Percentiles rank a stretch among this genome's conserved stretches.
Conservation (phyloP, 176 grass and related monocot genomes). For the Aegilops tauschii region DNA sequence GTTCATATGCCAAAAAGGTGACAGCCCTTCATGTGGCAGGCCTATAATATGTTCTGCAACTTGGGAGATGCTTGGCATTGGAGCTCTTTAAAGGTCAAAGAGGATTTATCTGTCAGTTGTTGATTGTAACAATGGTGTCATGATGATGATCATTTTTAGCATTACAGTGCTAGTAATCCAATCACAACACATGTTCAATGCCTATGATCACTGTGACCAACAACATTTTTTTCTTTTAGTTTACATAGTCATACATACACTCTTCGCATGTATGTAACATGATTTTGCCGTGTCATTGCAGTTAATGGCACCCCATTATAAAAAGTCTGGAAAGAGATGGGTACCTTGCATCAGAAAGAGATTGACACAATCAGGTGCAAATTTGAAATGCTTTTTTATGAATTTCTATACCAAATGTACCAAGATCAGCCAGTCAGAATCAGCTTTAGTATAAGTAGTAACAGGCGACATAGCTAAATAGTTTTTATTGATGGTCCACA, state of each 20-base stretch:
- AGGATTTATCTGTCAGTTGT: slow-evolving; percentile 11
- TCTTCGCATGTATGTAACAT: neutral
- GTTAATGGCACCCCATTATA: slow-evolving; percentile 51
- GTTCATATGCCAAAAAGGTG: neutral
- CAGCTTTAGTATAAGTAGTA: slow-evolving; percentile 5
- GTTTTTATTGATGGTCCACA: slow-evolving; percentile 14
- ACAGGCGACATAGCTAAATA: neutral
- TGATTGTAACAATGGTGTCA: neutral
- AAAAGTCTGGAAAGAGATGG: slow-evolving; percentile 63
- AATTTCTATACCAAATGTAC: neutral
- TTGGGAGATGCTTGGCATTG: neutral
- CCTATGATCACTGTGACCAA: slow-evolving; percentile 6
- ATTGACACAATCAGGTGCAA: slow-evolving; percentile 59
- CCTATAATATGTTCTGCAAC: neutral
- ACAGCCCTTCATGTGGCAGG: neutral
- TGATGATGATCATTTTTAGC: slow-evolving; percentile 17
- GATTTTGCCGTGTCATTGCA: slow-evolving; percentile 30
- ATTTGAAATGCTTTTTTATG: slow-evolving; percentile 15
- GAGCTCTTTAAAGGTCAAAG: neutral
- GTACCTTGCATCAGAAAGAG: slow-evolving; percentile 54
- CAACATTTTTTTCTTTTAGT: neutral
- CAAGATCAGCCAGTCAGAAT: neutral
- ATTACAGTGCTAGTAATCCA: neutral
- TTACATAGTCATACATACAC: neutral
- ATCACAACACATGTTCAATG: slow-evolving; percentile 9